Percentiles rank a stretch among this genome's conserved stretches.
phyloP scores from a whole-genome alignment of 768 basidiomycete genomes.

The Mycena metata region DNA sequence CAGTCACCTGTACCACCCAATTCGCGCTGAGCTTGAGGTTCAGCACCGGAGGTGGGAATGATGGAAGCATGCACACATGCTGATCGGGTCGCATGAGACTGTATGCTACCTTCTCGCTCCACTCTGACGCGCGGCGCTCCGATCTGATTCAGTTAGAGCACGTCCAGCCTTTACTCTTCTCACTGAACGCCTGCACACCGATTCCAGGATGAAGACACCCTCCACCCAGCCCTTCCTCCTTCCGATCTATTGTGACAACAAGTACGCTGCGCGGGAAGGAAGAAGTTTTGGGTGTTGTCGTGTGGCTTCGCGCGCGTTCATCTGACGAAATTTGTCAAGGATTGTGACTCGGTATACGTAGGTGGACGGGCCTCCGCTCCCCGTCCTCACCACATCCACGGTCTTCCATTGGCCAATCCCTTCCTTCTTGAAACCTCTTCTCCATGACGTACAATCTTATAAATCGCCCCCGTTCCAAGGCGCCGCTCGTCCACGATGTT shows the following conservation, averaged over 20 bases:
- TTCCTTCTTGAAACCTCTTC: slow-evolving; percentile 24
- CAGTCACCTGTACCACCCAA: slow-evolving; percentile 18
- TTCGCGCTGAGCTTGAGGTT: slow-evolving; percentile 18
- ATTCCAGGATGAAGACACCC: slow-evolving; percentile 22
- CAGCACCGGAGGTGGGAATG: slow-evolving; percentile 17
- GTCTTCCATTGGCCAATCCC: slow-evolving; percentile 26
- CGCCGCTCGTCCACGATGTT: slow-evolving; percentile 24
- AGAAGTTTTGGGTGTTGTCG: slow-evolving; percentile 26
- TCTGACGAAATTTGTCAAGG: slow-evolving; percentile 24
- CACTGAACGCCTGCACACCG: slow-evolving; percentile 23
- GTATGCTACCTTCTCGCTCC: slow-evolving; percentile 19
- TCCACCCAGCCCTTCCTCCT: slow-evolving; percentile 13
- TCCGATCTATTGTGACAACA: slow-evolving; percentile 24
- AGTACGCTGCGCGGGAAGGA: slow-evolving; percentile 24
- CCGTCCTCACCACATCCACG: slow-evolving; percentile 17
- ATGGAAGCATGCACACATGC: slow-evolving; percentile 19
- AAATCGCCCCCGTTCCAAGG: slow-evolving; percentile 21
- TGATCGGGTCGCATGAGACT: slow-evolving; percentile 19
- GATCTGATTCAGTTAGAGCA: slow-evolving; percentile 21
- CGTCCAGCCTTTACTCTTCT: slow-evolving; percentile 27
- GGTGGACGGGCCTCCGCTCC: slow-evolving; percentile 22
- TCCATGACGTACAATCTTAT: slow-evolving; percentile 28
- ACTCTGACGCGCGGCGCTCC: slow-evolving; percentile 15
- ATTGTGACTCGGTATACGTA: slow-evolving; percentile 26
- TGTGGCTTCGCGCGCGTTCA: slow-evolving; percentile 20